Evolutionary conservation across 2,329 filamentous ascomycete species (phyloP), one percentile per base, ranked within the genome.

Genomic region (Rhexocercosporidium sp.): DNA sequence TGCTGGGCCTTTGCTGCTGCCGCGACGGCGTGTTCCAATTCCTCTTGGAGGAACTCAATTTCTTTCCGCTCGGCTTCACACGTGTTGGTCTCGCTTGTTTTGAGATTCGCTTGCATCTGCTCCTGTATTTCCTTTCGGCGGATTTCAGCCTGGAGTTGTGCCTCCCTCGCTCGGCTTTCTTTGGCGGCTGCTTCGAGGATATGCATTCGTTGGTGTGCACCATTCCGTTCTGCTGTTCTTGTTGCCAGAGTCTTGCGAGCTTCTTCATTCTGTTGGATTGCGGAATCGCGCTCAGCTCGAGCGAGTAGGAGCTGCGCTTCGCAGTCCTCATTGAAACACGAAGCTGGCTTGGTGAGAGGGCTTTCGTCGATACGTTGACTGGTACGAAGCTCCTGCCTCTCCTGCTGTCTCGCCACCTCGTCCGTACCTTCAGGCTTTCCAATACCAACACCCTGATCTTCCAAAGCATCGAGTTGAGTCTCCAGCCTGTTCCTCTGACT

Each of bases 211-310:
- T 59, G 59, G 16, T 49, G 47, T 20, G 66, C 66, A 16, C 62
- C 62, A 11, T 68, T 68, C 9, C 62, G 59, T 25, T 68, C 66
- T 4, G 54, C 66, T 20, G 62, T 62, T 34, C 57, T 34, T 9
- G 56, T 65, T 11, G 62, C 62, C 14, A 65, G 49, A 37, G n/a
- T 54, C 9, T 57, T 53, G 59, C 51, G 62, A 18, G 51, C 29
- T n/a, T 62, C 56, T 12, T 65, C 56, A 16, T 46, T 59, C 18
- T 51, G 47, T 31, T 27, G 37, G 25, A 66, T 53, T 18, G 59
- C 59, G 5, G 34, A 22, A 37, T 66, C 65, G 4, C 34, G 64
- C 41, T 63, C 29, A 4, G 34, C n/a, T n/a, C 61, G 61, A 31
- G 34, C 61, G 18, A 63, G 22, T 6, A 5, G 11, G 18, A 63